Conservation (phyloP, 2,329 filamentous ascomycete genomes). For the Volutella citrinella region DNA sequence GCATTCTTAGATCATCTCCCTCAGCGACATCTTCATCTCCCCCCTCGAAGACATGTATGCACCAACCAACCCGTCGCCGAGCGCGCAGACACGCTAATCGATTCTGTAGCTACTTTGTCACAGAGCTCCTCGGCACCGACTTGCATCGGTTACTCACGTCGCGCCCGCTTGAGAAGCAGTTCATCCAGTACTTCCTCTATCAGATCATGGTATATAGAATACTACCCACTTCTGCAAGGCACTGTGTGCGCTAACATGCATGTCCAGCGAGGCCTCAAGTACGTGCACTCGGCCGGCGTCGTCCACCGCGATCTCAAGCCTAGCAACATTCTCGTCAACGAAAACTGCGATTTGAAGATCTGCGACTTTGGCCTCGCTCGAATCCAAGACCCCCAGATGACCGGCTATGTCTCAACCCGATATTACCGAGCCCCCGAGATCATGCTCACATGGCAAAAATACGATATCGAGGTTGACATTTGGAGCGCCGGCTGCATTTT, state of each 20-base stretch:
- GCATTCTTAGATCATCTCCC: slow-evolving; percentile 75
- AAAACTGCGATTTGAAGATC: slow-evolving; percentile 99
- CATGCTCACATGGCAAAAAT: slow-evolving; percentile 99
- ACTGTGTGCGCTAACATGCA: too few relatives aligned
- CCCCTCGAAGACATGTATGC: slow-evolving; percentile 95
- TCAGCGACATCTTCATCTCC: slow-evolving; percentile 99
- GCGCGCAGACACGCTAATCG: slow-evolving; percentile 14
- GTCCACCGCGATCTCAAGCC: slow-evolving; percentile 98
- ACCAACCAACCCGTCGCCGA: slow-evolving; percentile 6
- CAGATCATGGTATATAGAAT: slow-evolving; percentile 81
- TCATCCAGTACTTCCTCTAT: slow-evolving; percentile 99
- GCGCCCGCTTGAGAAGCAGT: slow-evolving; percentile 95
- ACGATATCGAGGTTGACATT: slow-evolving; percentile 97
- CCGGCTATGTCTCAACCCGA: slow-evolving; percentile 95
- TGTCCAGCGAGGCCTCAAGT: slow-evolving; percentile 97
- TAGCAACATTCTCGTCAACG: slow-evolving; percentile 98
- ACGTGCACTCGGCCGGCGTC: slow-evolving; percentile 96
- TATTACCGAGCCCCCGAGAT: slow-evolving; percentile 99
- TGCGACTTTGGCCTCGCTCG: slow-evolving; percentile 97
- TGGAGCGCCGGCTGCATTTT: slow-evolving; percentile 99
- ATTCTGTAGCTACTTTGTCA: slow-evolving; percentile 84
- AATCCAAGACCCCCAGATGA: slow-evolving; percentile 99
- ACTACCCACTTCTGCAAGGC: too few relatives aligned
- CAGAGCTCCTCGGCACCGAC: slow-evolving; percentile 94
- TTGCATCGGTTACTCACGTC: slow-evolving; percentile 94